Base-by-base conservation (phyloP, 2,329 filamentous ascomycete genomes). In the Calonectria crousiana region DNA sequence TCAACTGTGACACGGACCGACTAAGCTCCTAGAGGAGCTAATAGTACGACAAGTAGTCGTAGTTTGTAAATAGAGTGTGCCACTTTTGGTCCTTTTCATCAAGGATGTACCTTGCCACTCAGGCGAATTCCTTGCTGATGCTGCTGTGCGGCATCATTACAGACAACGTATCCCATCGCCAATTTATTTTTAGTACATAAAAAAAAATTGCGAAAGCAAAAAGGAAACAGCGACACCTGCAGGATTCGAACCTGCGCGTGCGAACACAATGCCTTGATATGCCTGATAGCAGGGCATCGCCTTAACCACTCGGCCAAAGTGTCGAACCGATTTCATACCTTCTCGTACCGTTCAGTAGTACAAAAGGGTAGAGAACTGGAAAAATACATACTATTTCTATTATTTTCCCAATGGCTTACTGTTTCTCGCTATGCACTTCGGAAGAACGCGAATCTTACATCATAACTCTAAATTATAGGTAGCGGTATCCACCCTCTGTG, bases 191-290 rank as follows among this genome's bases (percentile, higher is more conserved):
- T 3, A 3, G 20, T 4, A 18, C 18, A 9, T n/a, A 44, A 18
- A 44, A n/a, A 44, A 8, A 44, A 20, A 44, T 2, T 10, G 20
- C n/a, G n/a, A 47, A 47, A 47, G 41, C 41, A 47, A 38, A 38
- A 36, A 26, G 14, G 13, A 66, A 51, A 11, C 34, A 67, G 28
- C 64, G 64, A 67, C 64, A 67, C 64, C 64, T 67, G 64, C 64
- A 67, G 64, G 64, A 67, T 67, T 67, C 64, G 64, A 67, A 67
- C 64, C 64, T 67, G 64, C 64, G 64, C 47, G 64, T 67, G 32
- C 64, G 64, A 67, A 67, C 32, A 67, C 64, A 67, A 67, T 67
- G 64, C 64, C 64, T 67, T 67, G 64, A 67, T 67, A 67, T 67
- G 64, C 64, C 41, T 53, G 64, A 67, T 67, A 67, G 64, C 64